Base-by-base conservation (phyloP, 306 rosid species). In the Abrus pulchellus region DNA sequence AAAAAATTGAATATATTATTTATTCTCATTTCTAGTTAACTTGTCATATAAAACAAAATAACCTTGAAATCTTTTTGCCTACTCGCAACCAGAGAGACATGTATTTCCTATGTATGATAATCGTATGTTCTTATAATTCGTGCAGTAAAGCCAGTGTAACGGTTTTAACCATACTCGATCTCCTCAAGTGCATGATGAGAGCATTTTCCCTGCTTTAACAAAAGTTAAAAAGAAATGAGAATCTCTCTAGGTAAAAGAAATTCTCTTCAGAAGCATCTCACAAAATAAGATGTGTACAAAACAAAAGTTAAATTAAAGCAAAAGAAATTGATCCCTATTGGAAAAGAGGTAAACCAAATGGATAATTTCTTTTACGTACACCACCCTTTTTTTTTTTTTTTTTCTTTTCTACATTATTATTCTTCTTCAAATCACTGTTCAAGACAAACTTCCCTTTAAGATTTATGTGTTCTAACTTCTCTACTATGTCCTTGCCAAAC, bases 401-500 rank as follows among this genome's bases (percentile, higher is more conserved):
- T 49, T 34, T 47, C 4, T 11, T 34, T 0, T 13, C 9, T 7
- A 34, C 34, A 55, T 55, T 56, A 34, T 55, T 76, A 2, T 76
- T 76, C 71, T 74, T 14, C 33, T 76, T 72, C 38, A 55, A 9
- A 1, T 76, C 67, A 59, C 41, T 75, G 13, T 62, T 52, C 55
- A 60, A 44, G 43, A 66, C 85, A 78, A 65, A 45, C 75, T 82
- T 40, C 60, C 55, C 84, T 80, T 83, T 70, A 53, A 76, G 82
- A 50, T 57, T 77, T 72, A 55, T 6, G 55, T 53, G 53, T 73
- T 76, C 11, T 5, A 29, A 5, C 1, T 52, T 20, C 49, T 20
- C 32, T 71, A 77, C 52, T 4, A 73, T 73, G 54, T 72, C 72
- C 38, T 75, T 57, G 43, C 14, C 10, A 1, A 43, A 29, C 5